Percentiles rank a stretch among this genome's conserved stretches.
These are phyloP conservation scores for Pythium coloratum DNA, from an alignment of 352 stramenopile genomes.

Conservation along the genomic window DNA sequence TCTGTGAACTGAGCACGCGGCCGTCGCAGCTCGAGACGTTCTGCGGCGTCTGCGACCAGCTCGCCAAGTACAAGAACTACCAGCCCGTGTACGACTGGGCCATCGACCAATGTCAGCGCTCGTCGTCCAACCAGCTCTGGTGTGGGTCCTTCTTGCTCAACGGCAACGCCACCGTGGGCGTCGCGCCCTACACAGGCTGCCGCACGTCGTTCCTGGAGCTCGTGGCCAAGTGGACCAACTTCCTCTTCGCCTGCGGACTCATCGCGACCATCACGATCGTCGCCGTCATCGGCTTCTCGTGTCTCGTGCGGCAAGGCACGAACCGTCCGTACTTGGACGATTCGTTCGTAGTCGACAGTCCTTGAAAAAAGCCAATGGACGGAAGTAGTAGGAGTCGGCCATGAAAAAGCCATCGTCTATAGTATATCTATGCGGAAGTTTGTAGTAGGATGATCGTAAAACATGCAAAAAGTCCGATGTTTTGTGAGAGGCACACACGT, in stretches of 20 bases:
- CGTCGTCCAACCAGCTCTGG: slow-evolving; percentile 61
- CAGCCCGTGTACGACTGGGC: slow-evolving; percentile 66
- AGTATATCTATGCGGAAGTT: slow-evolving; percentile 16
- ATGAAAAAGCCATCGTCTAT: slow-evolving; percentile 1
- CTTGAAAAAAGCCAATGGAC: slow-evolving; percentile 4
- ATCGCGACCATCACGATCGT: slow-evolving; percentile 51
- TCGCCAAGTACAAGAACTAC: slow-evolving; percentile 62
- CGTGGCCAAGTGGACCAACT: slow-evolving; percentile 67
- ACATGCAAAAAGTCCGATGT: slow-evolving; percentile 7
- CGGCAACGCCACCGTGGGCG: slow-evolving; percentile 20
- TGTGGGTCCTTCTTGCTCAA: slow-evolving; percentile 64
- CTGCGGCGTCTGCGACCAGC: slow-evolving; percentile 59
- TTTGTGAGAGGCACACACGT: background rate
- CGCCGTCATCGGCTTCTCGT: slow-evolving; percentile 56
- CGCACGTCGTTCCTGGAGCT: slow-evolving; percentile 59
- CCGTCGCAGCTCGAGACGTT: slow-evolving; percentile 48
- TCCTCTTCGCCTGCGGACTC: slow-evolving; percentile 54
- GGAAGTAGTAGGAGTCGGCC: background rate
- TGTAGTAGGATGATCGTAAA: background rate
- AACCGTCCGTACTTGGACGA: slow-evolving; percentile 26
- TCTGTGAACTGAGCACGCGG: slow-evolving; percentile 42
- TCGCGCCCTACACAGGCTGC: slow-evolving; percentile 71
- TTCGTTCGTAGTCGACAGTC: slow-evolving; percentile 28
- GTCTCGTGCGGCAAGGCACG: slow-evolving; percentile 44
- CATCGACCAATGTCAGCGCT: slow-evolving; percentile 51